Evolutionary conservation across 2,329 filamentous ascomycete genomes (phyloP).

Genomic region (Thelonectria rubi): DNA sequence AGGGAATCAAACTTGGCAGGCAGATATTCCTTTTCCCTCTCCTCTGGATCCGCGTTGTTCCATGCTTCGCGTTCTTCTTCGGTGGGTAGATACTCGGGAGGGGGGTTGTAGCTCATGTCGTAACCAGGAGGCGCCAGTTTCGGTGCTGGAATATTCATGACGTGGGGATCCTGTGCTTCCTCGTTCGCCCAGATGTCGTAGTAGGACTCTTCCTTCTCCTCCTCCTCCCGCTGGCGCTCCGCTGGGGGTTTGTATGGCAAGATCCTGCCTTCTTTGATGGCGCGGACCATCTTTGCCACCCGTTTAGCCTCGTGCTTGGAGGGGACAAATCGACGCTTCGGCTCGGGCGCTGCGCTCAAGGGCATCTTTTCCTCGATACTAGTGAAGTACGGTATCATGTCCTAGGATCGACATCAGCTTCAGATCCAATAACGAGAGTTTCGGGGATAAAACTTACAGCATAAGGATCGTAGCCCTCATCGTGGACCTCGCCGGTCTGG

Average conservation of each 20-base stretch:
- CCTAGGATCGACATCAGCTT: conserved; percentile 52
- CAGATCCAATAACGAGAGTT: neutral
- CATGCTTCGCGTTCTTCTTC: conserved; percentile 84
- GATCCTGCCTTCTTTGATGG: conserved; percentile 93
- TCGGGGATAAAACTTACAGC: conserved; percentile 62
- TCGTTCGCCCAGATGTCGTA: conserved; percentile 98
- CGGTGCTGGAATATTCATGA: conserved; percentile 94
- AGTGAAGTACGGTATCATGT: conserved; percentile 94
- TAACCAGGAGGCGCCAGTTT: conserved; percentile 94
- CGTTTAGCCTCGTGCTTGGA: conserved; percentile 97
- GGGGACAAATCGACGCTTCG: conserved; percentile 93
- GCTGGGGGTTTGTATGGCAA: conserved; percentile 84
- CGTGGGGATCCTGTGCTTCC: conserved; percentile 79
- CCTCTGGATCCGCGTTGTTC: conserved; percentile 88
- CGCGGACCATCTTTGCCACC: conserved; percentile 96
- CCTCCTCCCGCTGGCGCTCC: conserved; percentile 73
- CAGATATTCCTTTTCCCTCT: conserved; percentile 88
- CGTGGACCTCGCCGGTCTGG: conserved; percentile 86
- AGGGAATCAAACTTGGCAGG: conserved; percentile 84
- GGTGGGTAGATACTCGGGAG: conserved; percentile 90
- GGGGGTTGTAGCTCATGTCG: conserved; percentile 96
- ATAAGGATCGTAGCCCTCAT: conserved; percentile 92
- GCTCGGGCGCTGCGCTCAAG: conserved; percentile 91
- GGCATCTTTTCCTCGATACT: conserved; percentile 93
- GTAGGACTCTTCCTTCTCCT: conserved; percentile 74